Evolutionary conservation across 2,329 filamentous ascomycete species (phyloP), one percentile per base, ranked within the genome.

Genomic region (Hysterium pulicare): DNA sequence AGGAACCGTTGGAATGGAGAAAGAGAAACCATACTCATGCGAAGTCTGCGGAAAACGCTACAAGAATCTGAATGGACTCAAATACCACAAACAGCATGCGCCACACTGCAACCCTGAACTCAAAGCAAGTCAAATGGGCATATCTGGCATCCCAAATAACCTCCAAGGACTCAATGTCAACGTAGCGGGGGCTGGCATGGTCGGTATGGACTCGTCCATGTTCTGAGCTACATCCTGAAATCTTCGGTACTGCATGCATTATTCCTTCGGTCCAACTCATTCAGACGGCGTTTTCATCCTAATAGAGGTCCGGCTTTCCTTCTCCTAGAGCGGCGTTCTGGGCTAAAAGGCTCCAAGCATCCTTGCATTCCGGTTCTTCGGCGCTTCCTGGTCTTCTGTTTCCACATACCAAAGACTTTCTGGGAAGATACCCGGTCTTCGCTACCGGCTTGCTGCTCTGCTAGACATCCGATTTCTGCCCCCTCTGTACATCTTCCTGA

Each of bases 1-100:
- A 0, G 93, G 93, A 23, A 97, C 93, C 1, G 75, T 95, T 26
- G 93, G 93, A n/a, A 98, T 98, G 93, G 93, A 98, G 71, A 98
- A 97, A 68, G 91, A 97, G 73, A 98, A 98, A 74, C 93, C 93
- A 2, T 97, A 97, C 67, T 90, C 90, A 62, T 98, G 93, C 68
- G 90, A 97, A 52, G 86, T 90, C 9, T 98, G 93, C 64, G 90
- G 91, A 58, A 98, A 98, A 75, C 86, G 93, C 40, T 98, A 98
- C 73, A 98, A 98, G 82, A 98, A 98, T 63, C 70, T 98, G 47
- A 98, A 98, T 69, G 93, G 93, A 5, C 79, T 98, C 49, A 98
- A 98, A 82, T 98, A 98, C 64, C 82, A 86, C 59, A 63, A 73
- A 44, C 67, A 76, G 53, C 70, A 96, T 66, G 93, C 89, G 10